Base-by-base conservation (phyloP, 768 basidiomycete species). In the Termitomyces sp. region DNA sequence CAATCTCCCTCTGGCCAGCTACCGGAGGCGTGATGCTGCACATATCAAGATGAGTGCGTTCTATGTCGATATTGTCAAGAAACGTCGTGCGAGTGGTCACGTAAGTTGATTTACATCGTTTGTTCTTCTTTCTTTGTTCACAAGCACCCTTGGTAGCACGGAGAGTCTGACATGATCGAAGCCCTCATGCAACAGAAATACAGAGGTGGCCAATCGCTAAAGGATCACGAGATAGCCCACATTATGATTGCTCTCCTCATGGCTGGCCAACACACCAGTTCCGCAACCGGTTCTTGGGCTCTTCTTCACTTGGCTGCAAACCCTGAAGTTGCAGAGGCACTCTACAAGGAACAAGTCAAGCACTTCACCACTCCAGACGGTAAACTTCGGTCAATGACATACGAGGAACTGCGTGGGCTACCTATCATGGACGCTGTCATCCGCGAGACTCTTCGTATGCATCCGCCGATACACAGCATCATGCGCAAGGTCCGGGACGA, bases 221-320 rank as follows among this genome's bases (percentile, higher is more conserved):
- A 79, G 60, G 94, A 99, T 67, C 87, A 90, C 63, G 93, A 98
- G 71, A 89, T 98, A 59, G 94, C 97, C 0, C 97, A 98, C 69
- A 95, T 99, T 68, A 86, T 99, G 88, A 99, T 98, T 66, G 97
- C 97, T 16, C 83, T 99, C 47, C 86, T 99, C 62, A 98, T 99
- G 97, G 97, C 97, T 45, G 97, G 97, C 41, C 97, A 99, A 74
- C 97, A 99, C 73, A 99, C 97, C 0, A 92, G 90, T 65, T 97
- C 97, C 16, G 88, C 97, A 2, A 88, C 92, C 20, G 86, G 86
- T 33, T 88, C 94, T 10, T 99, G 97, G 97, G 70, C 87, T 16
- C 78, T 98, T 40, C 82, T 98, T 44, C 93, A 97, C 67, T 70
- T 98, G 30, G 96, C 94, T 30, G 75, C 83, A 61, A 81, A 86